Conservation (phyloP, 164 flowering plant genomes). For the Euptelea pleiosperma region DNA sequence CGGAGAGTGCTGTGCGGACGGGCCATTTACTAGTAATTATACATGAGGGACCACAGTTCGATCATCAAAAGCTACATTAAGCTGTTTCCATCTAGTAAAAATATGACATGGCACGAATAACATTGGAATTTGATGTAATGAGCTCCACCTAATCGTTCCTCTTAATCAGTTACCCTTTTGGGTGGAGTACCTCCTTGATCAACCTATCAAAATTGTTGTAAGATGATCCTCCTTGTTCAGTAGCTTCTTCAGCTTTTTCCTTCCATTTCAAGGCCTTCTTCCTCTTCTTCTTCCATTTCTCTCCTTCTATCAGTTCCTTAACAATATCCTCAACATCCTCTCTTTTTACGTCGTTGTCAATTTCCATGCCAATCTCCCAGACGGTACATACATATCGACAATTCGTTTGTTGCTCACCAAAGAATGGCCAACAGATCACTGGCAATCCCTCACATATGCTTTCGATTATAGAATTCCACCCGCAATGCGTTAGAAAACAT, state of each 20-base stretch:
- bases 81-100: no score
- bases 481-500: slow-evolving; percentile 9
- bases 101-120: no score
- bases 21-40: no score
- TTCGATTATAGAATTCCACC: slow-evolving; percentile 14
- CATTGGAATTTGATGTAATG: no score
- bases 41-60: no score
- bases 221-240: slow-evolving; percentile 9
- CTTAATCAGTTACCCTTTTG: no score
- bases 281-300: slow-evolving; percentile 15
- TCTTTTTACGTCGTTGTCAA: slow-evolving; percentile 20
- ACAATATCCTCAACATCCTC: slow-evolving; percentile 20
- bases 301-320: slow-evolving; percentile 30
- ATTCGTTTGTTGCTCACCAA: slow-evolving; percentile 15
- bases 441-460: slow-evolving; percentile 14
- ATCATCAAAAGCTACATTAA: no score
- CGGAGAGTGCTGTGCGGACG: no score
- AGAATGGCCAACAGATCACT: slow-evolving; percentile 17
- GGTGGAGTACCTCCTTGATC: no score
- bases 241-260: slow-evolving; percentile 11
- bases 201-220: slow-evolving; percentile 7
- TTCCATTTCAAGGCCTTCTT: slow-evolving; percentile 14
- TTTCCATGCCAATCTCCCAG: slow-evolving; percentile 38
- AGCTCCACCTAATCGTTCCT: no score
- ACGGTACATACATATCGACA: slow-evolving; percentile 13